These are phyloP conservation scores for Trichothecium roseum DNA, from an alignment of 2,329 filamentous ascomycete genomes.

Conservation along the genomic window DNA sequence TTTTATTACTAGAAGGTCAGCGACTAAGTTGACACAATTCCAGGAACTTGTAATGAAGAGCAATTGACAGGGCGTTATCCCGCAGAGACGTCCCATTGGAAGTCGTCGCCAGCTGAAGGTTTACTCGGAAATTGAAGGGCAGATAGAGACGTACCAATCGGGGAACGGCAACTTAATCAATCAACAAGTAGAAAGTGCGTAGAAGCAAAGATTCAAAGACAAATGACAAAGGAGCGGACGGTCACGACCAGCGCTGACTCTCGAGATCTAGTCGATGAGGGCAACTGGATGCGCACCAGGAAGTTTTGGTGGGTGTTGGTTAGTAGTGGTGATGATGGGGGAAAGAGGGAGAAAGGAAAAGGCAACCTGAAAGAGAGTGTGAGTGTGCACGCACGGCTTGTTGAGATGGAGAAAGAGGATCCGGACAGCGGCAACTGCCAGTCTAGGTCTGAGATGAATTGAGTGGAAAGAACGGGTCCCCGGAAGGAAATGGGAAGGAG, in stretches of 20 bases:
- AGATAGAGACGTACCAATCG: conserved; percentile 1
- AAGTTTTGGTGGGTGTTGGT: conserved; percentile 10
- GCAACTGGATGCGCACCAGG: conserved; percentile 48
- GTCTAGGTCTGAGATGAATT: no score
- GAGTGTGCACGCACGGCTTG: conserved; percentile 6
- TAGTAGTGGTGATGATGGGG: conserved; percentile 12
- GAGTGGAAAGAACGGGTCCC: no score
- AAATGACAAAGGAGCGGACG: conserved; percentile 45
- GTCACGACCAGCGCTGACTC: conserved; percentile 47
- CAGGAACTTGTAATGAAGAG: neutral
- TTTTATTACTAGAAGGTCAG: neutral
- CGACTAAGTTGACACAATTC: neutral
- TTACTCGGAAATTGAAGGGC: neutral
- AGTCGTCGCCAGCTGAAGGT: no score
- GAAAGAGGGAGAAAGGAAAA: conserved; percentile 7
- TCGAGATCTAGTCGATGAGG: conserved; percentile 28
- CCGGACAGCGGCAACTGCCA: no score
- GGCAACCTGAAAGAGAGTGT: conserved; percentile 13
- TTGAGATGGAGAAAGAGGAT: no score
- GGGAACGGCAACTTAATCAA: neutral
- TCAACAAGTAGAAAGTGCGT: conserved; percentile 4
- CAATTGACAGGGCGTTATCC: no score
- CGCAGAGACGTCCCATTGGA: no score
- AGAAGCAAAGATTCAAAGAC: conserved; percentile 13
- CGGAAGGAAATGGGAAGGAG: no score